Conservation (phyloP, 768 basidiomycete genomes). For the Mycena kentingensis region DNA sequence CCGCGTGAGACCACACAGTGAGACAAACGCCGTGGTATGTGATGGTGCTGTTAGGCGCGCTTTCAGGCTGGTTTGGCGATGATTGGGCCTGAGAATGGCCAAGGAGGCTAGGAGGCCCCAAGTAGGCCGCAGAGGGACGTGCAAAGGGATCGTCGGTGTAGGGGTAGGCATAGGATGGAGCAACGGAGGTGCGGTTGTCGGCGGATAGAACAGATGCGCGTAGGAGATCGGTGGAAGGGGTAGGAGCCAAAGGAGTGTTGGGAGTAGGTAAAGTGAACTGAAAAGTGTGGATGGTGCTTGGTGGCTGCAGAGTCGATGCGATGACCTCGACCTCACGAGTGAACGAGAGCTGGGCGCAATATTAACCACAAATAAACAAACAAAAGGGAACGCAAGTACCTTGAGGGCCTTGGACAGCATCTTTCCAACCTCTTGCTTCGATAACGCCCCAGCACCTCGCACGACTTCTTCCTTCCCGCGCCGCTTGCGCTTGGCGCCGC, state of each 20-base stretch:
- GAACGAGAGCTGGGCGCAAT: conserved; percentile 70
- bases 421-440: conserved; percentile 85
- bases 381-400: conserved; percentile 41
- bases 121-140: conserved; percentile 76
- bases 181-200: conserved; percentile 64
- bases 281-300: conserved; percentile 90
- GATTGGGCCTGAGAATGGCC: conserved; percentile 44
- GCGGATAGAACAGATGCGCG: conserved; percentile 74
- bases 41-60: conserved; percentile 47
- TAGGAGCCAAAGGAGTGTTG: conserved; percentile 73
- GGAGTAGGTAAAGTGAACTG: conserved; percentile 83
- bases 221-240: conserved; percentile 68
- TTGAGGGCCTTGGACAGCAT: conserved; percentile 92
- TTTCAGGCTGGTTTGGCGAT: conserved; percentile 33
- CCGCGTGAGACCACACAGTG: conserved; percentile 95
- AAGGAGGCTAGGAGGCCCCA: conserved; percentile 73
- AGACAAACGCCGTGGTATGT: conserved; percentile 91
- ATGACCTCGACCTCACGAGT: conserved; percentile 92
- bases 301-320: conserved; percentile 91
- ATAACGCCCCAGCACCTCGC: conserved; percentile 79
- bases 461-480: conserved; percentile 64
- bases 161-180: conserved; percentile 71
- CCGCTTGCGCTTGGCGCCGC: conserved; percentile 69
- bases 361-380: conserved; percentile 8
- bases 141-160: conserved; percentile 79